Evolutionary conservation across 768 basidiomycete species (phyloP), one percentile per base, ranked within the genome.

Genomic region (Suillus paluster): DNA sequence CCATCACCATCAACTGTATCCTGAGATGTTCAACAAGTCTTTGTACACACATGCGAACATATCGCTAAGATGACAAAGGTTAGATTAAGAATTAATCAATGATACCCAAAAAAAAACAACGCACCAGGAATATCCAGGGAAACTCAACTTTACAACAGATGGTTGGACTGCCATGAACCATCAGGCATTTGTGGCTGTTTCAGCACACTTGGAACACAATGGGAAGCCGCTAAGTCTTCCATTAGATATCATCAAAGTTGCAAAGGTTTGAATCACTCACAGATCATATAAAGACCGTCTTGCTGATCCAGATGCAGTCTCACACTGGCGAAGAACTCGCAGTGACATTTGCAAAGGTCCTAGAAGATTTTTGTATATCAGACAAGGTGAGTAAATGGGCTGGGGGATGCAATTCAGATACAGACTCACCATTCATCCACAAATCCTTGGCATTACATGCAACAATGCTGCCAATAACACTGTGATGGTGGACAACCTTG

Each of bases 101-200:
- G 30, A 30, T 30, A 30, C 30, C 30, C 30, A 30, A 30, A 30
- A 30, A 30, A 30, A 30, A 30, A 30, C 30, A 6, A 30, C 44
- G 38, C 38, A 46, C 42, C 42, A 56, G 59, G 39, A 60, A 17
- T 68, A 61, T 17, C 17, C 57, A 0, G 10, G 41, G 0, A 5
- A 56, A 34, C 5, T 67, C 2, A 57, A 21, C 21, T 62, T 54
- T 15, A n/a, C 17, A 0, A 66, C 59, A 0, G 59, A 62, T 21
- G 17, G 69, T 0, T 79, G 76, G 77, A 76, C 73, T 0, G 74
- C 73, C 1, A 68, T 73, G 0, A 79, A 78, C 60, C 76, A 77
- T 36, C 57, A 64, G 1, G 71, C 73, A 1, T 75, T 70, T 55
- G 62, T 75, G 14, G 74, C 68, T 0, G 60, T 73, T 21, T 62